These are phyloP conservation scores for Teunomyces cretensis DNA, from an alignment of 805 yeast genomes.

Conservation along the genomic window DNA sequence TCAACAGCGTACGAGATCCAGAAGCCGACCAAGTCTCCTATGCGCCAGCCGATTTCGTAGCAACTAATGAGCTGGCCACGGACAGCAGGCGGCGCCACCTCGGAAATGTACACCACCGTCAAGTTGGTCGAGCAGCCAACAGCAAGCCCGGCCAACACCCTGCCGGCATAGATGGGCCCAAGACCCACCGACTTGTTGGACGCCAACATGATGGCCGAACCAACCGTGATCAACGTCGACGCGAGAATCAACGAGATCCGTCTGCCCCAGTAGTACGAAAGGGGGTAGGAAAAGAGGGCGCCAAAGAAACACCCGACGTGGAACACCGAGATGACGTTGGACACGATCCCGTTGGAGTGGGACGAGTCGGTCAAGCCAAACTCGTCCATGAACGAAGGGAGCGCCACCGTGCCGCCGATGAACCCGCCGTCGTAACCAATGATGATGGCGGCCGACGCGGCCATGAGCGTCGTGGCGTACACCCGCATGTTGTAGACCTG, in stretches of 20 bases:
- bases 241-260: conserved; percentile 30
- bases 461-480: conserved; percentile 35
- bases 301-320: conserved; percentile 44
- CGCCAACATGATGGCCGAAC: conserved; percentile 39
- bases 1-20: conserved; percentile 37
- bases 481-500: conserved; percentile 36
- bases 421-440: conserved; percentile 44
- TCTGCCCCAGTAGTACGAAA: conserved; percentile 34
- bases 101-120: conserved; percentile 37
- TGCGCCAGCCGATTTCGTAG: conserved; percentile 40
- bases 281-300: conserved; percentile 37
- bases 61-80: conserved; percentile 32
- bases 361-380: conserved; percentile 26
- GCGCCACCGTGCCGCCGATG: conserved; percentile 40
- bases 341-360: conserved; percentile 21
- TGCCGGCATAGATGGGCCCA: conserved; percentile 38
- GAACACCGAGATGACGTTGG: conserved; percentile 39
- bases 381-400: conserved; percentile 30
- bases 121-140: conserved; percentile 37
- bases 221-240: conserved; percentile 31
- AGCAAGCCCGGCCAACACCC: conserved; percentile 36
- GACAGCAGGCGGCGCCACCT: conserved; percentile 36
- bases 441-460: conserved; percentile 40
- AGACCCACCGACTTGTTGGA: conserved; percentile 25
- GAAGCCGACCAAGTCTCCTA: conserved; percentile 40